A percentile compares a stretch with the other conserved stretches of the same genome.
These are phyloP conservation scores for Ustilaginoidea virens DNA, from an alignment of 2,329 filamentous ascomycete species.

Conservation along the genomic window DNA sequence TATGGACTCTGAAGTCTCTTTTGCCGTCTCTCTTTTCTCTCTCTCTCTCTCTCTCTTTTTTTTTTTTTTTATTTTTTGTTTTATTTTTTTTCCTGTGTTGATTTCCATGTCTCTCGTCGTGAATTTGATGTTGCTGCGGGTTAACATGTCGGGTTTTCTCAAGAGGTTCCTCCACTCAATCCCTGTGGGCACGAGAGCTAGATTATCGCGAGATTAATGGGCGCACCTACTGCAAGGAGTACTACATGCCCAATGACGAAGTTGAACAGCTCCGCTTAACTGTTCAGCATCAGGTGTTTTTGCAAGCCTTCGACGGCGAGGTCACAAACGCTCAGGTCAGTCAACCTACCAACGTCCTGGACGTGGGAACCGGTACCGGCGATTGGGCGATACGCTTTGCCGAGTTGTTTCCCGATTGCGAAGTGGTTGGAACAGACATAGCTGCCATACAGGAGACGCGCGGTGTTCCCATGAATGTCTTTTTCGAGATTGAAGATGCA, in stretches of 20 bases:
- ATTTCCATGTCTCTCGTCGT: too few species aligned
- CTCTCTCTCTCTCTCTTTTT: too few species aligned
- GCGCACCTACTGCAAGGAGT: conserved; percentile 45
- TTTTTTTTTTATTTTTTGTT: too few species aligned
- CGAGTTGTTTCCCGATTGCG: conserved; percentile 34
- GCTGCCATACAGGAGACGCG: conserved; percentile 40
- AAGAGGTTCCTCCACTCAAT: conserved; percentile 30
- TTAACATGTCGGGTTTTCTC: background rate
- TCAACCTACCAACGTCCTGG: conserved; percentile 29
- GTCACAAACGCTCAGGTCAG: conserved; percentile 27
- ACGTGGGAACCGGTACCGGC: conserved; percentile 44
- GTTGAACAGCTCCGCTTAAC: conserved; percentile 46
- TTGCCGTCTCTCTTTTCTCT: background rate
- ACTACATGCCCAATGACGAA: conserved; percentile 53
- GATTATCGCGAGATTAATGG: conserved; percentile 45
- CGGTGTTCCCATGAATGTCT: conserved; percentile 40
- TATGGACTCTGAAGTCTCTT: too few species aligned
- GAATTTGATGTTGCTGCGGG: too few species aligned
- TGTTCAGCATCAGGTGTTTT: conserved; percentile 47
- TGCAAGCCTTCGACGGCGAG: conserved; percentile 31
- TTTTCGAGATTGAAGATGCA: conserved; percentile 44
- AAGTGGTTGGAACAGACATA: conserved; percentile 44
- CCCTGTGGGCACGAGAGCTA: conserved; percentile 33
- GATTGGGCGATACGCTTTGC: conserved; percentile 36
- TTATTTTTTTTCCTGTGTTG: too few species aligned